Percentiles rank a stretch among this genome's conserved stretches.
phyloP scores from a whole-genome alignment of 2,329 filamentous ascomycete species.

The Xylariomycetidae sp. region DNA sequence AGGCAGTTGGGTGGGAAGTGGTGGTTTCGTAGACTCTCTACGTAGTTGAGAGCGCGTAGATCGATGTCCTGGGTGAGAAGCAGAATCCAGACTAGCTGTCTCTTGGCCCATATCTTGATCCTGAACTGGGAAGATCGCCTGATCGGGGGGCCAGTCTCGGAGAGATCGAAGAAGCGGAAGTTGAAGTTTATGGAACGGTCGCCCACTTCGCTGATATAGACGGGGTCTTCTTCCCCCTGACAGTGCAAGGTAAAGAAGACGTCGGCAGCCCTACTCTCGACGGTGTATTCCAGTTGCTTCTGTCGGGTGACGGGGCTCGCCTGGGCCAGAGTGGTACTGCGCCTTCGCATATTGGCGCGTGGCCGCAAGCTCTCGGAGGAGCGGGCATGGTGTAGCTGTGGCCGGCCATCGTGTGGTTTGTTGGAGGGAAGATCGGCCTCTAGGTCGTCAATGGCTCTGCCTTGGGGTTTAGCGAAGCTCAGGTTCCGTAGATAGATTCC shows the following conservation, averaged over 20 bases:
- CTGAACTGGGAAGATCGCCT: constrained; percentile 60
- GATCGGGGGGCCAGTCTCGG: constrained; percentile 53
- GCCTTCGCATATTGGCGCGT: constrained; percentile 32
- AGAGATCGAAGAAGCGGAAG: constrained; percentile 78
- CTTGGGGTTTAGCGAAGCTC: constrained; percentile 53
- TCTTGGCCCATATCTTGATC: constrained; percentile 69
- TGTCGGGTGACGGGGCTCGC: constrained; percentile 52
- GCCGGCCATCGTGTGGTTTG: constrained; percentile 47
- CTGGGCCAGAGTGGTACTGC: constrained; percentile 44
- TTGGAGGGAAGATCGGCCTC: constrained; percentile 63
- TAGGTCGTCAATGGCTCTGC: constrained; percentile 72
- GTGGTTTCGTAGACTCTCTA: constrained; percentile 65
- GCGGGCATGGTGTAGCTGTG: constrained; percentile 47
- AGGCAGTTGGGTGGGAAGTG: constrained; percentile 76
- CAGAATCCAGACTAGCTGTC: constrained; percentile 48
- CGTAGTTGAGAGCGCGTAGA: constrained; percentile 68
- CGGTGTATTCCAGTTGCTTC: constrained; percentile 67
- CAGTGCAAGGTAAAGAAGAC: constrained; percentile 84
- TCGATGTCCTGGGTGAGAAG: constrained; percentile 69
- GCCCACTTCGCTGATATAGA: constrained; percentile 85
- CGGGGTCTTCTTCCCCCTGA: constrained; percentile 56
- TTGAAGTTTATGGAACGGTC: constrained; percentile 84
- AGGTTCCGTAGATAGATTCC: constrained; percentile 85
- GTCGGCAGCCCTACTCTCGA: constrained; percentile 70
- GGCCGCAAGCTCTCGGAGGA: constrained; percentile 48